Conservation (phyloP, 768 basidiomycete genomes). For the Pleurotus eryngii region DNA sequence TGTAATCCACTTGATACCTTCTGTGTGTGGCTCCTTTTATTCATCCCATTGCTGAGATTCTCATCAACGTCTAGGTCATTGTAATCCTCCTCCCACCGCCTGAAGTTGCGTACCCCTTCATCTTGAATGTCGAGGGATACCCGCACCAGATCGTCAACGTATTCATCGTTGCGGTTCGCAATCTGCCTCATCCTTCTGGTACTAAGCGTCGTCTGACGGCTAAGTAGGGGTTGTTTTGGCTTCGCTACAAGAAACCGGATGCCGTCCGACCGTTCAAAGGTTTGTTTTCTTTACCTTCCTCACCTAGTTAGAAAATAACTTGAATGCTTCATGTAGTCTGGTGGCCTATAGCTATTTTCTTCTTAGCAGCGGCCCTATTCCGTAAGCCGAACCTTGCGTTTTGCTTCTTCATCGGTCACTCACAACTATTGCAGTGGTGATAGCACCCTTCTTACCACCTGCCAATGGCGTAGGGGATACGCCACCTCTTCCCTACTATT, state of each 20-base stretch:
- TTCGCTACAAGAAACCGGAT: conserved; percentile 48
- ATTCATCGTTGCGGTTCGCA: conserved; percentile 50
- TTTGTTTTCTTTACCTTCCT: conserved; percentile 7
- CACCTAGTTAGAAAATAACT: too few species aligned
- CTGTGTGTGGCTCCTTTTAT: conserved; percentile 26
- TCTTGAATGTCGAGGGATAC: conserved; percentile 53
- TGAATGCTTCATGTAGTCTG: conserved; percentile 35
- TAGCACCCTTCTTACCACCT: conserved; percentile 54
- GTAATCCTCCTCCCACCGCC: conserved; percentile 54
- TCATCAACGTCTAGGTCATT: conserved; percentile 29
- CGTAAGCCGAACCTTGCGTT: conserved; percentile 29
- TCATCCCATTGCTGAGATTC: background rate
- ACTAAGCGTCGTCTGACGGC: background rate
- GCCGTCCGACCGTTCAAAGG: conserved; percentile 51
- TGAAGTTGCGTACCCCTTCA: conserved; percentile 55
- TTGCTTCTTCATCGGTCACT: background rate
- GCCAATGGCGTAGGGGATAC: conserved; percentile 55
- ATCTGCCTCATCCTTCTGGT: background rate
- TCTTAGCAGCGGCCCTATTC: conserved; percentile 47
- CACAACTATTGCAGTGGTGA: conserved; percentile 34
- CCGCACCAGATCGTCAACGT: conserved; percentile 54
- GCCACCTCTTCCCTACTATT: conserved; percentile 56
- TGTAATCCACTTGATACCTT: conserved; percentile 52
- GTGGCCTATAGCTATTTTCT: conserved; percentile 54
- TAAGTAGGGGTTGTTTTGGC: conserved; percentile 49